A percentile compares a stretch with the other conserved stretches of the same genome.
These are phyloP conservation scores for Selaginella moellendorffii DNA, from an alignment of 75 land plant species.

Conservation along the genomic window DNA sequence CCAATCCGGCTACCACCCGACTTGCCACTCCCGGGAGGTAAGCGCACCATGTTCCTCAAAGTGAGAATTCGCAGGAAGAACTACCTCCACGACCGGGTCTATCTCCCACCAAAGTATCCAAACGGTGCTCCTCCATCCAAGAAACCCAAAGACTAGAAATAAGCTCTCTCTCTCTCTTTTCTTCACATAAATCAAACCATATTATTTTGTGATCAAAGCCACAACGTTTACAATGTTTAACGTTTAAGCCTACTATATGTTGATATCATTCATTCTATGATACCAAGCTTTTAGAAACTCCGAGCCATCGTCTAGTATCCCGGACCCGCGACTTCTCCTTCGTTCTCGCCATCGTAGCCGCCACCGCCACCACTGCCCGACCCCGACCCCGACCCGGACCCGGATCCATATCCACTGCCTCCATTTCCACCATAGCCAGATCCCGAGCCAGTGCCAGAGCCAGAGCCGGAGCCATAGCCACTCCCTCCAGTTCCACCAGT, in stretches of 20 bases:
- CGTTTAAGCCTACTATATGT: background rate
- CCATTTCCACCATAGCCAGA: background rate
- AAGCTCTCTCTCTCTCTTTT: no score
- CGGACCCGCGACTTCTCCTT: background rate
- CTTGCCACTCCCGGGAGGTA: slow-evolving; percentile 52
- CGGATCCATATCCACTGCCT: slow-evolving; percentile 3
- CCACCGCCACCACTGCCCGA: background rate
- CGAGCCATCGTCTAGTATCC: no score
- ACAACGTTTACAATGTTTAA: background rate
- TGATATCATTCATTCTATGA: no score
- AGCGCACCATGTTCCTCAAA: slow-evolving; percentile 30
- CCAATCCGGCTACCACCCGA: slow-evolving; percentile 55
- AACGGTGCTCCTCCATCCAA: background rate
- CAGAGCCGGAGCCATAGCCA: slow-evolving; percentile 2
- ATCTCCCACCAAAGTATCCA: background rate
- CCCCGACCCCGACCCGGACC: slow-evolving; percentile 1
- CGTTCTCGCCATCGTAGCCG: background rate
- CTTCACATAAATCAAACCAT: no score
- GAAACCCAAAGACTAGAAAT: no score
- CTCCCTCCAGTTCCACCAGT: background rate
- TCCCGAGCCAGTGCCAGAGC: slow-evolving; percentile 4
- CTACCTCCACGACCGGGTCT: background rate
- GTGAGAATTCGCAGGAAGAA: slow-evolving; percentile 32
- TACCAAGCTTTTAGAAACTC: no score
- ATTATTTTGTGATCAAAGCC: no score